A percentile compares a stretch with the other conserved stretches of the same genome.
phyloP scores from a whole-genome alignment of 352 stramenopile species.

The Blastocystis hominis region DNA sequence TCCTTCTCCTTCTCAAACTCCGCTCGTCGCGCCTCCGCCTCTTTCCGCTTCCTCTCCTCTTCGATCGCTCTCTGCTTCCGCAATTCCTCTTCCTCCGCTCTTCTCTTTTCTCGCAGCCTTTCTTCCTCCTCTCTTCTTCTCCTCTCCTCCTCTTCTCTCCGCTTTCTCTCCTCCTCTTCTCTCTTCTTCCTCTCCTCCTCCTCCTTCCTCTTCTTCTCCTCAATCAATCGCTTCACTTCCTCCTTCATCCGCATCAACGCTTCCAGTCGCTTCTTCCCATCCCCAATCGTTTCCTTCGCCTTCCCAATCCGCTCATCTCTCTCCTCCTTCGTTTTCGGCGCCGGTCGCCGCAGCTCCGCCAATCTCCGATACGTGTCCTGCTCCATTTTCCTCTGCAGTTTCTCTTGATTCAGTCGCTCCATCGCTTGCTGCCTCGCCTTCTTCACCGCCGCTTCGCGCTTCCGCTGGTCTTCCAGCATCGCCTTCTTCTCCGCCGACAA shows the following conservation, averaged over 20 bases:
- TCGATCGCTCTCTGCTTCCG: not conserved
- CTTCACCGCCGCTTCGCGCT: not conserved
- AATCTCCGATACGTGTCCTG: not conserved
- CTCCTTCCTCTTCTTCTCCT: not conserved
- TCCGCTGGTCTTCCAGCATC: not conserved
- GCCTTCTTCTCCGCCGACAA: not conserved
- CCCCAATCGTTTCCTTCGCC: not conserved
- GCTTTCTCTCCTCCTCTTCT: not conserved
- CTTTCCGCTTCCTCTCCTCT: not conserved
- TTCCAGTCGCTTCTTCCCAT: not conserved
- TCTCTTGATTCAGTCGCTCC: not conserved
- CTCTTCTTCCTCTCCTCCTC: slow-evolving; percentile 31
- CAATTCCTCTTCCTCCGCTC: not conserved
- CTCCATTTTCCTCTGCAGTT: not conserved
- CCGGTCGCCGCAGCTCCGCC: not conserved
- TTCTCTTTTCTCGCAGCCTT: not conserved
- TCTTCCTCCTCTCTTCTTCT: not conserved
- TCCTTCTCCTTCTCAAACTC: slow-evolving; percentile 19
- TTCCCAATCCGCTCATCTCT: not conserved
- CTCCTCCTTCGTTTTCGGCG: not conserved
- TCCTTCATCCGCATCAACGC: not conserved
- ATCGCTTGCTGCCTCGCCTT: not conserved
- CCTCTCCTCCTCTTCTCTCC: not conserved
- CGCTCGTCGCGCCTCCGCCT: not conserved
- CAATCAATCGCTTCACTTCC: not conserved